Evolutionary conservation across 2,329 filamentous ascomycete species (phyloP), one percentile per base, ranked within the genome.

Genomic region (Neopestalotiopsis sp.): DNA sequence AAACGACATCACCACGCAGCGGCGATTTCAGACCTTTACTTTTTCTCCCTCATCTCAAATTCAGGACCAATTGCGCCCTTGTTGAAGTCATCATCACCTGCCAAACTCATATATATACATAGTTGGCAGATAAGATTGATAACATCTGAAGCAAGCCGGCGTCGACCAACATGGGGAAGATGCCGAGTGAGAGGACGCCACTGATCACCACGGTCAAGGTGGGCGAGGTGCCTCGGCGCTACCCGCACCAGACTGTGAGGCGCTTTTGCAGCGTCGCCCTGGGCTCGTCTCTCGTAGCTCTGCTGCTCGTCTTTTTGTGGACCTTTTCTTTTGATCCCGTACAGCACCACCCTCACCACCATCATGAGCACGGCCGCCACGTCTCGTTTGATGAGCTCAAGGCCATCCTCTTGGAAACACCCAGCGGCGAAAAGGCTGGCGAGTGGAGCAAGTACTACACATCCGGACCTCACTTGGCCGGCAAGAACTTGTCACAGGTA

Each of bases 361-460:
- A 61, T 10, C 58, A 61, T 32, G 59, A 28, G 9, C 30, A 62
- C 30, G 57, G 30, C 17, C 57, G 20, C n/a, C 62, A 68, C 7
- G 69, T 87, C 65, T 76, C 76, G 32, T 85, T 85, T 69, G 82
- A 86, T 45, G 81, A 90, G 72, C 82, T 91, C n/a, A 81, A 85
- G 70, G 74, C 80, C 5, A 87, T 91, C 38, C 77, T 92, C 49
- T 81, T 90, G 58, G 83, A 87, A 34, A 90, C 88, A 0, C 90
- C 90, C 4, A 86, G 84, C 68, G 82, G 84, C 38, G 81, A 86
- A 61, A 85, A 85, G 71, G 88, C 87, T 9, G 85, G 88, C 71
- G 89, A 94, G 80, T 95, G 92, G 92, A 93, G 90, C 78, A 84
- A 84, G 71, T 95, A 95, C 78, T 95, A 95, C 75, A 93, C 93